Evolutionary conservation across 108 stramenopile species (phyloP).

Genomic region (Conticribra guillardii): DNA sequence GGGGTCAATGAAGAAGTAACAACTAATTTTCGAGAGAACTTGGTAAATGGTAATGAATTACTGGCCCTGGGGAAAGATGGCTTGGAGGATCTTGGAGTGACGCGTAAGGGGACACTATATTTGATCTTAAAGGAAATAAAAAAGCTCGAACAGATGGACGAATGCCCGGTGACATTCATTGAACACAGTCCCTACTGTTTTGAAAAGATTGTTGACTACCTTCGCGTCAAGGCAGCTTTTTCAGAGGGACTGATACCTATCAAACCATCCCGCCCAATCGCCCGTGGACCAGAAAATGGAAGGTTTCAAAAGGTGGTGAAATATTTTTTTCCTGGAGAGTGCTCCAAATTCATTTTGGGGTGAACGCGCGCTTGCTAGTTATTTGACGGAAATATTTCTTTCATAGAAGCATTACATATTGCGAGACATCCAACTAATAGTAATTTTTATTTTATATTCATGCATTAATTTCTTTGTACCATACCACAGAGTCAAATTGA

Average conservation of each 20-base stretch:
- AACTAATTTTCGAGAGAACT: conserved; percentile 19
- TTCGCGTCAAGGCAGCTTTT: conserved; percentile 21
- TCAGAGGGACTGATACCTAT: conserved; percentile 1
- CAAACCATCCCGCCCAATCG: conserved; percentile 18
- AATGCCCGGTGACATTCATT: conserved; percentile 32
- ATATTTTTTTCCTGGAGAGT: conserved; percentile 40
- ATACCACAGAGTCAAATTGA: too few species aligned
- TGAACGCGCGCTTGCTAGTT: too few species aligned
- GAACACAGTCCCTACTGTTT: conserved; percentile 51
- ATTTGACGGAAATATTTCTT: too few species aligned
- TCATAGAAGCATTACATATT: too few species aligned
- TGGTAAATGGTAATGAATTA: conserved; percentile 29
- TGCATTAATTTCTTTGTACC: too few species aligned
- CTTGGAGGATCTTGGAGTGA: conserved; percentile 32
- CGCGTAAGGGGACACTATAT: conserved; percentile 19
- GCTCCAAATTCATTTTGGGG: conserved; percentile 23
- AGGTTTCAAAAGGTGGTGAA: conserved; percentile 37
- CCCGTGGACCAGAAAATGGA: conserved; percentile 10
- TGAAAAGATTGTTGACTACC: conserved; percentile 45
- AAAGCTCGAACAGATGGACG: conserved; percentile 7
- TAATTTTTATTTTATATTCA: too few species aligned
- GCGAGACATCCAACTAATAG: too few species aligned
- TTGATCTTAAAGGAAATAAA: conserved; percentile 40
- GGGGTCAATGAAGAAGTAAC: conserved; percentile 21
- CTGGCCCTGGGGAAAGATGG: conserved; percentile 33